Conservation (phyloP, 768 basidiomycete genomes). For the Rhizopogon sp. region DNA sequence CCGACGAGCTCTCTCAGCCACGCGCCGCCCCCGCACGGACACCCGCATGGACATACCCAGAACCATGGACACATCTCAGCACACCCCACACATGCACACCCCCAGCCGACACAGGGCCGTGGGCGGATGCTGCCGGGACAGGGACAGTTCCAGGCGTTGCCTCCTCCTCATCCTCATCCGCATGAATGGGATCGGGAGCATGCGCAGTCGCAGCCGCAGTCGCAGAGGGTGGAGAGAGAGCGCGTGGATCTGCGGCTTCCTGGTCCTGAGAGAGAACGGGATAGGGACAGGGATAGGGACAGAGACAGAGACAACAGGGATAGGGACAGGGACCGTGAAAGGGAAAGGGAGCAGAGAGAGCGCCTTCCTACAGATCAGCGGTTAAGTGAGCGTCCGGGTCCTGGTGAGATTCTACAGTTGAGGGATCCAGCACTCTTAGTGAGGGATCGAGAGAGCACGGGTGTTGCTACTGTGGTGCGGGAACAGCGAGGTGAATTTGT, state of each 20-base stretch:
- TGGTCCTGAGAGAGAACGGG: not conserved
- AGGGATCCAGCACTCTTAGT: not conserved
- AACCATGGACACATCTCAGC: not conserved
- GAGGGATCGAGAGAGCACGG: not conserved
- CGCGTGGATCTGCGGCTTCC: conserved; percentile 6
- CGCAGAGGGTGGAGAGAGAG: conserved; percentile 15
- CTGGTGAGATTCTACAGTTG: conserved; percentile 2
- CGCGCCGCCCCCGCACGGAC: conserved; percentile 13
- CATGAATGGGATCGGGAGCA: conserved; percentile 25
- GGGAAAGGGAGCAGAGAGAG: conserved; percentile 13
- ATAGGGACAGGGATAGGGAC: conserved; percentile 5
- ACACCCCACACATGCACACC: not conserved
- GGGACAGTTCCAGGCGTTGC: conserved; percentile 24
- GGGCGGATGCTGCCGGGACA: conserved; percentile 17
- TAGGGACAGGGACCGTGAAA: not conserved
- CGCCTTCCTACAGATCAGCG: conserved; percentile 17
- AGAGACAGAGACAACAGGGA: not conserved
- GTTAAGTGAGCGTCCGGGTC: conserved; percentile 2
- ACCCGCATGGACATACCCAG: conserved; percentile 16
- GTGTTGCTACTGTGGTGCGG: conserved; percentile 10
- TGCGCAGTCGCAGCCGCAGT: not conserved
- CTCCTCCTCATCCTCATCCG: conserved; percentile 8
- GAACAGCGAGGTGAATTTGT: conserved; percentile 26
- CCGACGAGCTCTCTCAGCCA: conserved; percentile 10
- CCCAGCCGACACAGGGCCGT: conserved; percentile 13